Percentiles rank a stretch among this genome's conserved stretches.
phyloP scores from a whole-genome alignment of 805 yeast species.

The Sugiyamaella floridensis region DNA sequence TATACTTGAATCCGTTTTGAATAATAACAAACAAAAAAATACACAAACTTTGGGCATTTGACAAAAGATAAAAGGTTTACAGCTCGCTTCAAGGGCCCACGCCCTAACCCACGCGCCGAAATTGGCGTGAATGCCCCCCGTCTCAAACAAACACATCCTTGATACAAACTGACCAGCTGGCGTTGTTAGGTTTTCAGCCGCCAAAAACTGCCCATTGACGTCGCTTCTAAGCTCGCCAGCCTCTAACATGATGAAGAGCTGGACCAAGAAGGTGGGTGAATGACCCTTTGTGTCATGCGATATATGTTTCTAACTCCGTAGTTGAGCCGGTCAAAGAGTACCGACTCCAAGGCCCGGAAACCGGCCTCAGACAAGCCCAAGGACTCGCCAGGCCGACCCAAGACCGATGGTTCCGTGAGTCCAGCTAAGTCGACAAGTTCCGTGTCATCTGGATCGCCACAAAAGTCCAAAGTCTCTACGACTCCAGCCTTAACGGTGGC shows the following conservation, averaged over 20 bases:
- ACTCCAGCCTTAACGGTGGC: not conserved
- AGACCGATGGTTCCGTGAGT: not conserved
- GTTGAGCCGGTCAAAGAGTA: constrained; percentile 10
- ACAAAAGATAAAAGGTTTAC: too few relatives aligned
- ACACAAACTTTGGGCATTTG: too few relatives aligned
- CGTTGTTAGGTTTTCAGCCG: not conserved
- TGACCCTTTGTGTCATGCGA: not conserved
- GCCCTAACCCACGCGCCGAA: not conserved
- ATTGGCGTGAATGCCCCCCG: not conserved
- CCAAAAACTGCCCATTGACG: not conserved
- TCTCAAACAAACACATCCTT: not conserved
- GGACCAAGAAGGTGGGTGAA: constrained; percentile 32
- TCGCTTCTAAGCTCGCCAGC: not conserved
- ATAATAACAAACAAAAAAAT: too few relatives aligned
- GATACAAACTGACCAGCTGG: not conserved
- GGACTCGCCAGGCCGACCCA: not conserved
- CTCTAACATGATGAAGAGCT: constrained; percentile 31
- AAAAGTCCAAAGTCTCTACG: not conserved
- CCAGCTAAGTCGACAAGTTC: too few relatives aligned
- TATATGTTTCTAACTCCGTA: not conserved
- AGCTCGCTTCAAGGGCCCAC: not conserved
- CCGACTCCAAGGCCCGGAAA: constrained; percentile 3
- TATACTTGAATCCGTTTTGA: too few relatives aligned
- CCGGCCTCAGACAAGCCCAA: constrained; percentile 1
- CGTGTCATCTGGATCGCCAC: not conserved